Evolutionary conservation across 768 basidiomycete species (phyloP).

Genomic region (Aureoboletus auriporus): DNA sequence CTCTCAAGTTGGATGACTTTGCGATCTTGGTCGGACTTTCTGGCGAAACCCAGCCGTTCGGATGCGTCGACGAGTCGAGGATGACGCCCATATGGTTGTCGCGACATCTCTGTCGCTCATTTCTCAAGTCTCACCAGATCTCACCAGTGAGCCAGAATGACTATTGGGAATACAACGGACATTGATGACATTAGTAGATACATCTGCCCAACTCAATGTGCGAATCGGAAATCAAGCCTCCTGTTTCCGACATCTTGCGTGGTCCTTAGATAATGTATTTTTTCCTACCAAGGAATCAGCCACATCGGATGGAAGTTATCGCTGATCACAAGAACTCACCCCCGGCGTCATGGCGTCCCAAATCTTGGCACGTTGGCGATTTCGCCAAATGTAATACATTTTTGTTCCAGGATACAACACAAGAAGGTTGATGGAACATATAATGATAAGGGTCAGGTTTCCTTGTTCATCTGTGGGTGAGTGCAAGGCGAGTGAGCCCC

Average conservation of each 20-base stretch:
- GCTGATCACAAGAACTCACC: constrained; percentile 21
- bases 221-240: constrained; percentile 60
- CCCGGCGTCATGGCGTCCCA: constrained; percentile 57
- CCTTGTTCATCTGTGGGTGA: constrained; percentile 46
- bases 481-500: background rate
- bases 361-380: constrained; percentile 46
- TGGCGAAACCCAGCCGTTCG: no score
- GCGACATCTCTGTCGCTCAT: no score
- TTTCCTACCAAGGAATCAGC: constrained; percentile 37
- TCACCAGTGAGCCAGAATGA: no score
- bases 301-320: background rate
- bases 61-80: no score
- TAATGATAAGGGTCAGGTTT: constrained; percentile 49
- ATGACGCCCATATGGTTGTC: no score
- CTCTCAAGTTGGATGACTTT: no score
- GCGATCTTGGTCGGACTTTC: no score
- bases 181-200: no score
- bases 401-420: constrained; percentile 53
- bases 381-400: constrained; percentile 57
- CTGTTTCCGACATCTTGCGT: constrained; percentile 53
- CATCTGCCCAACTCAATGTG: constrained; percentile 34
- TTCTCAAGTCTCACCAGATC: no score
- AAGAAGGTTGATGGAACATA: constrained; percentile 47
- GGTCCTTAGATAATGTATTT: constrained; percentile 41
- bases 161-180: no score